These are phyloP conservation scores for Lachnellula suecica DNA, from an alignment of 2,329 filamentous ascomycete species.

Conservation along the genomic window DNA sequence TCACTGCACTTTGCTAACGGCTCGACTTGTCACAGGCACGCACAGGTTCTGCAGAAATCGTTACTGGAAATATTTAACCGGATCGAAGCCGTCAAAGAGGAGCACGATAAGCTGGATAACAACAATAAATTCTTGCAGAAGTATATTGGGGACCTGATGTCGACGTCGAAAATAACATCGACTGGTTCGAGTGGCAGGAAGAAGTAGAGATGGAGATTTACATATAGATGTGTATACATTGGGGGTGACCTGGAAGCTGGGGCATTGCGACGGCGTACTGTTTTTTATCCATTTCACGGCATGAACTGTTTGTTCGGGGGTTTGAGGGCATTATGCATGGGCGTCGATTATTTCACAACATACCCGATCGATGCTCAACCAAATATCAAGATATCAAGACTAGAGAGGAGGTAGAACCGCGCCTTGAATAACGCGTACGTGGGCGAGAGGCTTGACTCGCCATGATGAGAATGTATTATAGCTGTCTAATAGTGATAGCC, in stretches of 20 bases:
- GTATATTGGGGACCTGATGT: conserved; percentile 95
- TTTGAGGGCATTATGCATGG: conserved; percentile 24
- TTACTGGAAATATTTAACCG: conserved; percentile 87
- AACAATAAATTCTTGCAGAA: conserved; percentile 98
- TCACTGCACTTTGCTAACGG: no score
- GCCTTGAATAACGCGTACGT: conserved; percentile 1
- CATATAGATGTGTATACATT: not conserved
- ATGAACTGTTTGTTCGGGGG: conserved; percentile 8
- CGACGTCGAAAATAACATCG: conserved; percentile 72
- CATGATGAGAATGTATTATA: conserved; percentile 17
- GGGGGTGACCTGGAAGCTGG: not conserved
- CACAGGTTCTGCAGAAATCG: conserved; percentile 83
- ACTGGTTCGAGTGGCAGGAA: conserved; percentile 29
- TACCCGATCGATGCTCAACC: conserved; percentile 24
- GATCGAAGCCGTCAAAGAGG: conserved; percentile 89
- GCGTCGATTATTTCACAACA: conserved; percentile 25
- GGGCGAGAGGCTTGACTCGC: not conserved
- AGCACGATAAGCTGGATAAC: conserved; percentile 94
- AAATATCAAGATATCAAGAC: conserved; percentile 2
- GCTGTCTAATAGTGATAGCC: conserved; percentile 12
- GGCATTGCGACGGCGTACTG: conserved; percentile 22
- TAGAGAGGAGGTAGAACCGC: not conserved
- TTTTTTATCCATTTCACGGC: no score
- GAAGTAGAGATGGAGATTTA: conserved; percentile 18
- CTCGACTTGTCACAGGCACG: conserved; percentile 74